A percentile compares a stretch with the other conserved stretches of the same genome.
Conservation (phyloP, 208 protist genomes). For the Chromosphaera perkinsii region DNA sequence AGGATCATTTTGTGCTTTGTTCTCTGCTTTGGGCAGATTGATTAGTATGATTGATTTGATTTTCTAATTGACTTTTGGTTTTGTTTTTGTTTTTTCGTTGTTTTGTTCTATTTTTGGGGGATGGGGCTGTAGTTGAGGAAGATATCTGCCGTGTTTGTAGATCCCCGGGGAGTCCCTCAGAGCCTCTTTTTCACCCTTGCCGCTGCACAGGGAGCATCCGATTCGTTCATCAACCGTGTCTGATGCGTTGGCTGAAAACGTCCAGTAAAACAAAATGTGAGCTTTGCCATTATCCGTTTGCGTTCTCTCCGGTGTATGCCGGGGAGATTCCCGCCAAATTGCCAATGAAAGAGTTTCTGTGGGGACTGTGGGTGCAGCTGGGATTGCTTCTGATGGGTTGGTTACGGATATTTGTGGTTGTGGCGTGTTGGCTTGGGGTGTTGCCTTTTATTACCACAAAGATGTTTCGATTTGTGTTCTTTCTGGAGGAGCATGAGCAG, state of each 20-base stretch:
- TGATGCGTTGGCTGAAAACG: conserved; percentile 18
- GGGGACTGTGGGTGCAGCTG: background rate
- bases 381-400: background rate
- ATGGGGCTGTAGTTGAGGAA: too few relatives aligned
- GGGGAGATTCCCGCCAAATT: background rate
- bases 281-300: conserved; percentile 26
- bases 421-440: conserved; percentile 1
- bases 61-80: too few relatives aligned
- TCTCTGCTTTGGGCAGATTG: too few relatives aligned
- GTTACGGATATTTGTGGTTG: background rate
- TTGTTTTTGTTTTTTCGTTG: too few relatives aligned
- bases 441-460: conserved; percentile 10
- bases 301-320: conserved; percentile 18
- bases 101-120: too few relatives aligned
- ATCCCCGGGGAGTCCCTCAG: background rate
- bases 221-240: conserved; percentile 13
- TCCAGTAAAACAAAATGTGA: conserved; percentile 10
- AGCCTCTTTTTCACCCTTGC: conserved; percentile 31
- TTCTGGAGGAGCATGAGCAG: background rate
- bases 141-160: conserved; percentile 32
- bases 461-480: conserved; percentile 6
- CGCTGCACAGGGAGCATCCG: conserved; percentile 2
- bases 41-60: too few relatives aligned
- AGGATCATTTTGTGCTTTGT: too few relatives aligned
- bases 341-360: background rate